Conservation (phyloP, 345 rosid species). For the Erysimum cheiranthoides region DNA sequence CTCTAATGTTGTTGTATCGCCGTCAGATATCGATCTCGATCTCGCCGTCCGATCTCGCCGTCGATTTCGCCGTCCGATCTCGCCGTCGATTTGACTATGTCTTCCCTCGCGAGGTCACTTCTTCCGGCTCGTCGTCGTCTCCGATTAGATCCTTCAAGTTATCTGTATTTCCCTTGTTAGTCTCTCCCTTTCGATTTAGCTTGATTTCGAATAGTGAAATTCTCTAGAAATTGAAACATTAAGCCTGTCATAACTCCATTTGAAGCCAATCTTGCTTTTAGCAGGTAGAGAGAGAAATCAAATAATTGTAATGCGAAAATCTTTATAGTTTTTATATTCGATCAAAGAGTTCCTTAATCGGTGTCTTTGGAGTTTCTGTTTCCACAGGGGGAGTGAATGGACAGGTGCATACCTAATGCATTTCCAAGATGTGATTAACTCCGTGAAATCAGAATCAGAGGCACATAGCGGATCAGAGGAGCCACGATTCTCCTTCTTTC, state of each 20-base stretch:
- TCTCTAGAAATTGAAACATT: neutral
- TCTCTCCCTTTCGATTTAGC: neutral
- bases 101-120: conserved; percentile 85
- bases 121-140: conserved; percentile 88
- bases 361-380: conserved; percentile 30
- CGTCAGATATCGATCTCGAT: no score
- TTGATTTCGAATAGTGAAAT: neutral
- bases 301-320: neutral
- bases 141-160: conserved; percentile 84
- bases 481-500: no score
- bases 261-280: conserved; percentile 90
- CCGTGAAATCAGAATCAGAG: conserved; percentile 47
- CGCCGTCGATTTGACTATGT: conserved; percentile 62
- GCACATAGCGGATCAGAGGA: conserved; percentile 51
- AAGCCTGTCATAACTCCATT: conserved; percentile 95
- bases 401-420: conserved; percentile 86
- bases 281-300: conserved; percentile 58
- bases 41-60: no score
- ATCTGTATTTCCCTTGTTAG: conserved; percentile 83
- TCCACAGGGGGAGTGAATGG: conserved; percentile 84
- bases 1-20: no score
- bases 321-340: conserved; percentile 10
- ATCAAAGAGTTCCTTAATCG: conserved; percentile 7
- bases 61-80: no score
- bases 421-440: conserved; percentile 70